Evolutionary conservation across 768 basidiomycete genomes (phyloP).

Genomic region (Amanita polypyramis): DNA sequence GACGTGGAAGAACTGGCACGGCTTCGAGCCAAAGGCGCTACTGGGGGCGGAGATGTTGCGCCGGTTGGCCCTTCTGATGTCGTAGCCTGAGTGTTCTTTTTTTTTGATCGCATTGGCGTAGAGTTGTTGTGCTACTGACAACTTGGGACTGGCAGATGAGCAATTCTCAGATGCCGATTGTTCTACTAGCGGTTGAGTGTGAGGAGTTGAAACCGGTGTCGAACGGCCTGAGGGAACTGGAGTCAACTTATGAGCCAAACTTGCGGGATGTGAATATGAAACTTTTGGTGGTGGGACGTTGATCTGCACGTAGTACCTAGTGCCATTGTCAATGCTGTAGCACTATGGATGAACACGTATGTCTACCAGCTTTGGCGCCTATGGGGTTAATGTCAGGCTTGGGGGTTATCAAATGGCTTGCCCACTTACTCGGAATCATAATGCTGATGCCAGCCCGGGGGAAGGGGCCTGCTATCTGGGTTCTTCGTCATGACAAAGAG

Average conservation of each 20-base stretch:
- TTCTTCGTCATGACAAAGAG: neutral
- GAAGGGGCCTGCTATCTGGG: slow-evolving; percentile 18
- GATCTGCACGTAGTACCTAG: slow-evolving; percentile 26
- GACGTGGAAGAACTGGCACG: neutral
- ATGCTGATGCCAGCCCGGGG: slow-evolving; percentile 24
- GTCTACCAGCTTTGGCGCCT: neutral
- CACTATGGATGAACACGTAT: neutral
- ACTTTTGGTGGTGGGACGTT: slow-evolving; percentile 21
- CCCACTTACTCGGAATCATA: slow-evolving; percentile 21
- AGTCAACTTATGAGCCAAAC: slow-evolving; percentile 5
- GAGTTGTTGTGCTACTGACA: slow-evolving; percentile 30
- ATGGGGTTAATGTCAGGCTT: neutral
- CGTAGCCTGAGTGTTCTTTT: slow-evolving; percentile 1
- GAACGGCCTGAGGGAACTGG: neutral
- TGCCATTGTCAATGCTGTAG: slow-evolving; percentile 1
- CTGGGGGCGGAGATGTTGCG: neutral
- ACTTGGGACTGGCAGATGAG: slow-evolving; percentile 8
- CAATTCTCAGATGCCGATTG: neutral
- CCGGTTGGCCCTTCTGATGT: neutral
- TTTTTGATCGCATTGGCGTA: slow-evolving; percentile 29
- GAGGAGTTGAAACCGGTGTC: neutral
- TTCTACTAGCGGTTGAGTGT: slow-evolving; percentile 5
- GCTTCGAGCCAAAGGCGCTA: neutral
- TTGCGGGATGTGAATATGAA: slow-evolving; percentile 23
- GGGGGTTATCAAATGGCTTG: neutral